Base-by-base conservation (phyloP, 257 asterid species). In the Catharanthus roseus region DNA sequence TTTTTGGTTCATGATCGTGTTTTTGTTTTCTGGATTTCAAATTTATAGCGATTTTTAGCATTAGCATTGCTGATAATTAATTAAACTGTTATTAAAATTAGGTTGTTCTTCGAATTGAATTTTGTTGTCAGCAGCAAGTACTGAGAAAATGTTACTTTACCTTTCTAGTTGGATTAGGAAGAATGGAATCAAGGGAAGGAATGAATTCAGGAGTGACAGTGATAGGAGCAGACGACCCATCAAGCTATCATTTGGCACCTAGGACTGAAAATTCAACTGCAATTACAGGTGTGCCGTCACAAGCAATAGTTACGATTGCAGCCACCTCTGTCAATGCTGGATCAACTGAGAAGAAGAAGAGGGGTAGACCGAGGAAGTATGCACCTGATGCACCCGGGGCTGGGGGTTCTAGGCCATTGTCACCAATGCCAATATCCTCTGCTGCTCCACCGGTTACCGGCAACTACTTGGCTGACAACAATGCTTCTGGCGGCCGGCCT, bases 311-410 rank as follows among this genome's bases (percentile, higher is more conserved):
- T 42, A 3, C 42, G 8, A 38, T 38, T 38, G 42, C 8, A 3
- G 39, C 82, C 53, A 56, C 84, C 9, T 38, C 75, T 9, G 74
- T 77, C 36, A 67, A 71, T 74, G 65, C 67, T 29, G 85, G 70
- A 29, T 57, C 73, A 49, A 2, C 88, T 12, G 96, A 87, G 81
- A 90, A 77, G 91, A 92, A 92, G 88, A 92, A 87, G 86, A 90
- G 96, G 69, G 98, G 98, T 41, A 72, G 98, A n/a, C 98, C 98
- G 10, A 86, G 96, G 87, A 92, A 90, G 82, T 90, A 92, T 73
- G 85, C 73, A 29, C 83, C 96, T 6, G 96, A 85, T 69, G 91
- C n/a, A n/a, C n/a, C n/a, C n/a, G 86, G 38, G 42, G 42, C 42
- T 38, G 88, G n/a, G n/a, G 69, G 80, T 3, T 39, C 74, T 38